Evolutionary conservation across 495 filamentous ascomycete genomes (phyloP), one percentile per base, ranked within the genome.

Genomic region (Stereocaulon alpinum): DNA sequence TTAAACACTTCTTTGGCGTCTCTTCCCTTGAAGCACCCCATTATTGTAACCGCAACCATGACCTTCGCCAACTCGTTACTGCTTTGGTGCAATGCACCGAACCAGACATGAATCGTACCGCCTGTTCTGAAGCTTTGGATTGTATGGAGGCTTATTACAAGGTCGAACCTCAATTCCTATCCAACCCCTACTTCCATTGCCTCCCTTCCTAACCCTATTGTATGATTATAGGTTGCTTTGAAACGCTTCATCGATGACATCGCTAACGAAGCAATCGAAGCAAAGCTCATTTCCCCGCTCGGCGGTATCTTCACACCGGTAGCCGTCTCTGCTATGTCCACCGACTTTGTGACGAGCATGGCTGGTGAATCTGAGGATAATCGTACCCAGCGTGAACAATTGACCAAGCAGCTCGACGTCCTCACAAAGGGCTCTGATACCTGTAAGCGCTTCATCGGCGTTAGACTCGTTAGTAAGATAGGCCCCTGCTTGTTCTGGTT

Each of bases 241-340:
- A 74, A 79, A 61, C 76, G 73, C 0, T 85, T 88, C 64, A 68
- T 84, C n/a, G 82, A 88, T 41, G 80, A 86, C 45, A 61, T 86
- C 29, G 73, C 78, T 17, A 76, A 74, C 5, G 72, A 83, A 42
- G 83, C 77, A 4, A 78, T 85, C 37, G 83, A 87, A 54, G 72
- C 74, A 30, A 80, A 80, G 64, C 73, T 86, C 42, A 68, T 86
- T n/a, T 62, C 61, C 18, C 61, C 64, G 10, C 67, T 82, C 14
- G 55, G 64, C 45, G 61, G 64, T 44, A 76, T 80, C 41, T 66
- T 73, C 41, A 62, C 68, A 22, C 72, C 71, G 15, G 51, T 64
- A 54, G 55, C 52, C 43, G 63, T 57, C 40, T 75, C 69, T 50
- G 55, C 69, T 3, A 78, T 84, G 74, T 15, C 72, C 0, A 40